Evolutionary conservation across 306 rosid genomes (phyloP).

Genomic region (Trifolium repens): DNA sequence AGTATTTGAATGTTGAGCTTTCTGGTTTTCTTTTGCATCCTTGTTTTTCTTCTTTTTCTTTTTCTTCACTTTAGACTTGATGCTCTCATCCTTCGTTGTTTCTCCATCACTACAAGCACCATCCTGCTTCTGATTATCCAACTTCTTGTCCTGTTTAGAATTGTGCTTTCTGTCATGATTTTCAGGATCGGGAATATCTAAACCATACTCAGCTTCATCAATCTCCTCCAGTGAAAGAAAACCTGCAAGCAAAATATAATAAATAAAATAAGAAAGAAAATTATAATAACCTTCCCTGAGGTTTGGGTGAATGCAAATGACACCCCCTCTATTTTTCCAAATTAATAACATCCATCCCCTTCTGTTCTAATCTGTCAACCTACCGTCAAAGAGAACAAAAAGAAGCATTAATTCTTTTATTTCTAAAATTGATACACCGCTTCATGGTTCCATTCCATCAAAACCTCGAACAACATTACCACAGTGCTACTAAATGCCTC

Average conservation of each 20-base stretch:
- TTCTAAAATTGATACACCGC: background rate
- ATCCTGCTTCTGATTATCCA: conserved; percentile 47
- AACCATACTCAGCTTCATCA: conserved; percentile 73
- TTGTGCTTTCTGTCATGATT: conserved; percentile 40
- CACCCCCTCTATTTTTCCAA: background rate
- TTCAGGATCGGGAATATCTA: conserved; percentile 61
- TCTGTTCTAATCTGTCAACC: background rate
- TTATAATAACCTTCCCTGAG: background rate
- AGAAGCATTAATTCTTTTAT: background rate
- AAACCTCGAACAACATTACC: background rate
- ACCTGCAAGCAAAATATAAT: conserved; percentile 47
- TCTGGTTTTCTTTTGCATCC: conserved; percentile 39
- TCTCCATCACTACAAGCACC: conserved; percentile 41
- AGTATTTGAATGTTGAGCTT: conserved; percentile 39
- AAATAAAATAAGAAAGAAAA: background rate
- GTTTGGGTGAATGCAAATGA: background rate
- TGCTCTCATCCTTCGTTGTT: conserved; percentile 41
- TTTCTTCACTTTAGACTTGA: conserved; percentile 44
- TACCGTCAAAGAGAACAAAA: background rate
- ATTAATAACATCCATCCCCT: background rate
- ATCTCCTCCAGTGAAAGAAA: conserved; percentile 93
- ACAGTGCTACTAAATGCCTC: background rate
- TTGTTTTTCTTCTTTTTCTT: conserved; percentile 54
- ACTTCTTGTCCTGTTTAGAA: conserved; percentile 35
- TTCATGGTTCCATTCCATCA: background rate